Conservation (phyloP, 1,284 basidiomycete genomes). For the Laetiporus sulphureus region DNA sequence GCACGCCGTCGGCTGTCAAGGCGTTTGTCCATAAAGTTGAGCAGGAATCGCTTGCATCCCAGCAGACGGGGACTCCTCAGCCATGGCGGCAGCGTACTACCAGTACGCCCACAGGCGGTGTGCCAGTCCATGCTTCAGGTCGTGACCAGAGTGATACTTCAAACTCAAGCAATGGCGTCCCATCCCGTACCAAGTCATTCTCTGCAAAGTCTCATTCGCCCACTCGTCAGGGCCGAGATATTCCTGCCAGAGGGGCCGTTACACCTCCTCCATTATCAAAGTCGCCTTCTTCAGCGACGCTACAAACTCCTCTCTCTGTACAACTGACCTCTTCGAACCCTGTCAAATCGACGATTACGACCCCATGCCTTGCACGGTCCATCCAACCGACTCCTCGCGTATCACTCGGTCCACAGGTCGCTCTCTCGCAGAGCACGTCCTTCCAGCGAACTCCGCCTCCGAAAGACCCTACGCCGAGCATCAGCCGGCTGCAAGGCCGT, state of each 20-base stretch:
- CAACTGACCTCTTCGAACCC: slow-evolving; percentile 27
- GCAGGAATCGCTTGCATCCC: slow-evolving; percentile 17
- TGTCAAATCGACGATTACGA: slow-evolving; percentile 30
- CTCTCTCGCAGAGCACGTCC: slow-evolving; percentile 38
- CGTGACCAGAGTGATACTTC: no score
- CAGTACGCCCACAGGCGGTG: slow-evolving; percentile 23
- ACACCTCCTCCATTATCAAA: slow-evolving; percentile 22
- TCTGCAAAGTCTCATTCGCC: slow-evolving; percentile 14
- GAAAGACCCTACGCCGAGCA: slow-evolving; percentile 73
- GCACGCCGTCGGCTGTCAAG: slow-evolving; percentile 26
- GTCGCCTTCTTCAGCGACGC: not conserved
- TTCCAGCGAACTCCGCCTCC: slow-evolving; percentile 48
- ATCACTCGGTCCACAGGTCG: slow-evolving; percentile 40
- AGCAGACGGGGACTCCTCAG: slow-evolving; percentile 13
- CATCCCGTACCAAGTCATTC: slow-evolving; percentile 12
- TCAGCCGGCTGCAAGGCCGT: slow-evolving; percentile 73
- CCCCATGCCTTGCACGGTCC: slow-evolving; percentile 47
- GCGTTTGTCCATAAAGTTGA: slow-evolving; percentile 32
- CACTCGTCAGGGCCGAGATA: slow-evolving; percentile 10
- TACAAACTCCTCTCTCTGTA: slow-evolving; percentile 24
- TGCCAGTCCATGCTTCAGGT: no score
- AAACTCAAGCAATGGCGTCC: slow-evolving; percentile 10
- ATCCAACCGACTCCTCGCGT: slow-evolving; percentile 45
- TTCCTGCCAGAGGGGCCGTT: no score
- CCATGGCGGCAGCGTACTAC: slow-evolving; percentile 29